Base-by-base conservation (phyloP, 371 early-diverging fungal species). In the Nematocida ironsii region DNA sequence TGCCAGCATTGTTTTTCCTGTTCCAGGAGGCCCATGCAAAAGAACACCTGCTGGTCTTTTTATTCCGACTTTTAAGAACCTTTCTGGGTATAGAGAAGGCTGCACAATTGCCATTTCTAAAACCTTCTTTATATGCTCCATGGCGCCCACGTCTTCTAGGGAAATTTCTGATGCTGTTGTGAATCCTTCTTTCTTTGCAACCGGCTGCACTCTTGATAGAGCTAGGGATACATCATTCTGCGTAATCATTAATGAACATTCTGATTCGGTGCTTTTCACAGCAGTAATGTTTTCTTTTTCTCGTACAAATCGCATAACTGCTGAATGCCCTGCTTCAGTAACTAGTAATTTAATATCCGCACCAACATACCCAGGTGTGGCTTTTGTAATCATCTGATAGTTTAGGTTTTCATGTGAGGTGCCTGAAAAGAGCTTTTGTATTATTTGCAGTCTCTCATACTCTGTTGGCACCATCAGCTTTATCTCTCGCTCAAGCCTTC, bases 21-120 rank as follows among this genome's bases (percentile, higher is more conserved):
- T 95, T 81, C 99, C 99, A 4, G 98, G 98, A 47, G 98, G 98
- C 13, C 99, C 99, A 91, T 95, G 95, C 18, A 99, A 88, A 58
- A 99, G 87, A 0, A 98, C 95, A 71, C 99, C 99, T 45, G 92
- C 91, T 3, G 97, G 93, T 2, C 91, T 89, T 1, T 90, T 90
- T 73, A 98, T 96, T 42, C 98, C 98, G 0, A 96, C 92, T 61
- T 89, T 87, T 62, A 90, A 88, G 88, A 95, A 98, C 66, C 91
- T 89, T 70, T 95, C 93, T 4, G 96, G 95, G 84, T 93, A 91
- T 81, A 91, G 85, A 60, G 95, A 91, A 3, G 96, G 95, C 73
- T 95, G 94, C 7, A 96, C 92, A 11, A 98, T 92, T 3, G 94
- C 91, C 94, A 94, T 93, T 73, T 93, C 91, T 25, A 98, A 71